These are phyloP conservation scores for Trypanosoma mega DNA, from an alignment of 208 protist genomes.

Conservation along the genomic window DNA sequence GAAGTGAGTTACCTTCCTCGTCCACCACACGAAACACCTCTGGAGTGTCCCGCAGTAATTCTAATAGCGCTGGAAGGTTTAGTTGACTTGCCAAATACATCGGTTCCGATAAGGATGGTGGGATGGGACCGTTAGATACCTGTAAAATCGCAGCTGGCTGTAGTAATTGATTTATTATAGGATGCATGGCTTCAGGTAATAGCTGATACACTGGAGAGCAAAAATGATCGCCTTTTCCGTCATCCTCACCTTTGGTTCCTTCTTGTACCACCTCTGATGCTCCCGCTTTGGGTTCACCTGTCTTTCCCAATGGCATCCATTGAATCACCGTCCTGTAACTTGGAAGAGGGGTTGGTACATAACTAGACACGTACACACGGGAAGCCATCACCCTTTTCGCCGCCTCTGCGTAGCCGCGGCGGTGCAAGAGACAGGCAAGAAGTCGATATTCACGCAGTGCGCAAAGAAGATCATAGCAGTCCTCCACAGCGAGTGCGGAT, in stretches of 20 bases:
- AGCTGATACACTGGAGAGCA: no score
- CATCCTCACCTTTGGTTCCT: not conserved
- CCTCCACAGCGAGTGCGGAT: constrained; percentile 38
- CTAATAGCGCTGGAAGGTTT: constrained; percentile 45
- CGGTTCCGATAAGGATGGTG: constrained; percentile 43
- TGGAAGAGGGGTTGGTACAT: constrained; percentile 3
- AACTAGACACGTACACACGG: constrained; percentile 34
- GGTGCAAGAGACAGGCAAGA: constrained; percentile 65
- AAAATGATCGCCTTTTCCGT: not conserved
- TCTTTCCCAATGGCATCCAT: no score
- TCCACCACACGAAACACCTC: constrained; percentile 28
- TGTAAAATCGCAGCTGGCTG: no score
- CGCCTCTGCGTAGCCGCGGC: constrained; percentile 30
- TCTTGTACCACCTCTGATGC: no score
- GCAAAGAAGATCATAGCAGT: constrained; percentile 65
- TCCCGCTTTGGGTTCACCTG: no score
- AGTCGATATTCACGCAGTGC: constrained; percentile 58
- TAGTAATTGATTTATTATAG: no score
- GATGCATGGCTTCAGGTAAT: no score
- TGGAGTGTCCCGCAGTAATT: constrained; percentile 39
- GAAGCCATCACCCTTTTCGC: constrained; percentile 26
- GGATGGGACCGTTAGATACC: constrained; percentile 27
- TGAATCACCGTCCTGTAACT: constrained; percentile 15
- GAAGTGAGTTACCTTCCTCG: constrained; percentile 55
- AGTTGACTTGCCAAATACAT: constrained; percentile 67